phyloP scores from a whole-genome alignment of 2,329 filamentous ascomycete species.

The Fusarium ramigenum region DNA sequence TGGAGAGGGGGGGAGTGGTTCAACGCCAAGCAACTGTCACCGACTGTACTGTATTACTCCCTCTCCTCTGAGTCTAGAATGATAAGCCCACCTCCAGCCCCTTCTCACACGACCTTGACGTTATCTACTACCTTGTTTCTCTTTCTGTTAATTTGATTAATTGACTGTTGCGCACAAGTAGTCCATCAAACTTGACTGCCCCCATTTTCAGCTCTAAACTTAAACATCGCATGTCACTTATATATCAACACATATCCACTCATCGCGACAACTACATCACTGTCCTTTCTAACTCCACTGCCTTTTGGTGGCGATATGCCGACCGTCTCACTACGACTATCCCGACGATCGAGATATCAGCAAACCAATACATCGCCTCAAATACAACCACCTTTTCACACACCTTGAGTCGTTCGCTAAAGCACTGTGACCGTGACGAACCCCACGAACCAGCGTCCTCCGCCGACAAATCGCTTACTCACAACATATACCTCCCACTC shows the following conservation, averaged over 20 bases:
- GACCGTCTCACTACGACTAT: constrained; percentile 13
- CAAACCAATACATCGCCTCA: not conserved
- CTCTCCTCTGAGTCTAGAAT: constrained; percentile 6
- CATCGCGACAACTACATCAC: not conserved
- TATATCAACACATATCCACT: not conserved
- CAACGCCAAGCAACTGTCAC: constrained; percentile 36
- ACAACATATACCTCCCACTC: constrained; percentile 25
- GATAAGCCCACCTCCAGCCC: constrained; percentile 42
- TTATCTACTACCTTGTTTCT: constrained; percentile 11
- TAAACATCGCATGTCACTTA: constrained; percentile 13
- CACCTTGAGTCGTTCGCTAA: not conserved
- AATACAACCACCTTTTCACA: not conserved
- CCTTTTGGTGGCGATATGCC: constrained; percentile 35
- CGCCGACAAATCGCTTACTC: constrained; percentile 27
- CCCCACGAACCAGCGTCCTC: constrained; percentile 17
- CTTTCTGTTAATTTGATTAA: constrained; percentile 8
- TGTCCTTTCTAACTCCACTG: not conserved
- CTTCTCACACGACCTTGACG: constrained; percentile 27
- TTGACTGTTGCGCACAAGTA: not conserved
- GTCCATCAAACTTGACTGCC: not conserved
- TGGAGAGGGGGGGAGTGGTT: constrained; percentile 1
- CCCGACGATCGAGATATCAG: constrained; percentile 23
- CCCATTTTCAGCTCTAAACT: constrained; percentile 6
- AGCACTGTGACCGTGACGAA: constrained; percentile 32
- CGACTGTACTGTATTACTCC: constrained; percentile 15